Evolutionary conservation across 2,329 filamentous ascomycete genomes (phyloP).

Genomic region (Tricladium varicosporioides): DNA sequence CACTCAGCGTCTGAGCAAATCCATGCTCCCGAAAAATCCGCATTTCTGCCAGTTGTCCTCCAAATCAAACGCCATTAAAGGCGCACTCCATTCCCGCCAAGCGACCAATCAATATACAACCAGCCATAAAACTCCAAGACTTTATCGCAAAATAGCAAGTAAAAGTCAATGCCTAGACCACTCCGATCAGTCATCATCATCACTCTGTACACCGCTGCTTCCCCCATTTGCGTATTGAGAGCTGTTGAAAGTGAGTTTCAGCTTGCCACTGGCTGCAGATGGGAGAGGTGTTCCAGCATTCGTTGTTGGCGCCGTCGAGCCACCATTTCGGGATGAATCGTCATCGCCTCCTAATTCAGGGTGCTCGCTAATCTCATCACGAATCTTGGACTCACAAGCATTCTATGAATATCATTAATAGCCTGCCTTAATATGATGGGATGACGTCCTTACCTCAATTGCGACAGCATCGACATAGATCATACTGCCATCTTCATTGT

Average conservation of each 20-base stretch:
- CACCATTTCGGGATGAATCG: constrained; percentile 32
- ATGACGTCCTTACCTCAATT: constrained; percentile 71
- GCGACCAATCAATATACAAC: constrained; percentile 1
- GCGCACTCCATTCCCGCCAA: constrained; percentile 1
- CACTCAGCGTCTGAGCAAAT: neutral
- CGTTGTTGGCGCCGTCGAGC: constrained; percentile 49
- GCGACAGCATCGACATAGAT: constrained; percentile 89
- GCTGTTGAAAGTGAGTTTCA: constrained; percentile 65
- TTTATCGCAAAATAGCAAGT: neutral
- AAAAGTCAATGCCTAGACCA: neutral
- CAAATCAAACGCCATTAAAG: constrained; percentile 4
- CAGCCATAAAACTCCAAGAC: constrained; percentile 2
- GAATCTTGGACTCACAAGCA: constrained; percentile 53
- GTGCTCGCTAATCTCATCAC: constrained; percentile 52
- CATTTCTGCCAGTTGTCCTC: neutral
- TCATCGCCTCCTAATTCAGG: constrained; percentile 57
- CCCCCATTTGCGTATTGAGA: constrained; percentile 38
- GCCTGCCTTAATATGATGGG: neutral
- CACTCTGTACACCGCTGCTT: constrained; percentile 47
- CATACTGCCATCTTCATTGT: constrained; percentile 93
- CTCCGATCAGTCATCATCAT: constrained; percentile 44
- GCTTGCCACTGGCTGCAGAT: constrained; percentile 46
- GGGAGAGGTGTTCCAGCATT: constrained; percentile 65
- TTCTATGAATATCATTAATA: constrained; percentile 45
- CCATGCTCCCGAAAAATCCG: neutral